Percentiles rank a stretch among this genome's conserved stretches.
These are phyloP conservation scores for Salisapilia sapeloensis DNA, from an alignment of 352 stramenopile species.

Conservation along the genomic window DNA sequence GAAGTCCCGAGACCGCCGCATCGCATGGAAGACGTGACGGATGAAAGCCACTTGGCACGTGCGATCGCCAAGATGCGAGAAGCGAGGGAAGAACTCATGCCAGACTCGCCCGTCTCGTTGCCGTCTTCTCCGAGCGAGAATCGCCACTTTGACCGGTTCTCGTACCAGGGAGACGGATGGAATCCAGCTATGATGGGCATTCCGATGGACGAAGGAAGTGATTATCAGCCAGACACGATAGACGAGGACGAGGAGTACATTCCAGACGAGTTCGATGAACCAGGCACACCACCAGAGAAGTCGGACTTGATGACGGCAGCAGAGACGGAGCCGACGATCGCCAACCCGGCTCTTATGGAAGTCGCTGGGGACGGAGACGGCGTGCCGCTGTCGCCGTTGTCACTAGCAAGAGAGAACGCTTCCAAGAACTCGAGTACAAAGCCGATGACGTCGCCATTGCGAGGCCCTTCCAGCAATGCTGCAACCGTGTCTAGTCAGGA, in stretches of 20 bases:
- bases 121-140: slow-evolving; percentile 42
- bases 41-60: slow-evolving; percentile 39
- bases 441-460: too few species aligned
- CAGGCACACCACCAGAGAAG: too few species aligned
- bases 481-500: too few species aligned
- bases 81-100: slow-evolving; percentile 52
- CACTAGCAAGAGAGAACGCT: too few species aligned
- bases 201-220: slow-evolving; percentile 34
- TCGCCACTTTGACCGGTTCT: slow-evolving; percentile 63
- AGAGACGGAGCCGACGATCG: too few species aligned
- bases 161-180: slow-evolving; percentile 45
- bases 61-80: slow-evolving; percentile 55
- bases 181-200: slow-evolving; percentile 46
- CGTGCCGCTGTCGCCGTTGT: too few species aligned
- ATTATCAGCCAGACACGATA: slow-evolving; percentile 36
- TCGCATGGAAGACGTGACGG: slow-evolving; percentile 54
- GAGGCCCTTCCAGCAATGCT: too few species aligned
- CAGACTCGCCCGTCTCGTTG: slow-evolving; percentile 43
- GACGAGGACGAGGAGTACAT: slow-evolving; percentile 40
- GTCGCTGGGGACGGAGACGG: too few species aligned
- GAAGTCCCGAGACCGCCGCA: slow-evolving; percentile 50
- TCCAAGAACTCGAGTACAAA: too few species aligned
- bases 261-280: slow-evolving; percentile 18
- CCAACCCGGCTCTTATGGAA: too few species aligned
- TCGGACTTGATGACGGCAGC: too few species aligned